A percentile compares a stretch with the other conserved stretches of the same genome.
Evolutionary conservation across 2,329 filamentous ascomycete genomes (phyloP).

Genomic region (Acrodontium crateriforme): DNA sequence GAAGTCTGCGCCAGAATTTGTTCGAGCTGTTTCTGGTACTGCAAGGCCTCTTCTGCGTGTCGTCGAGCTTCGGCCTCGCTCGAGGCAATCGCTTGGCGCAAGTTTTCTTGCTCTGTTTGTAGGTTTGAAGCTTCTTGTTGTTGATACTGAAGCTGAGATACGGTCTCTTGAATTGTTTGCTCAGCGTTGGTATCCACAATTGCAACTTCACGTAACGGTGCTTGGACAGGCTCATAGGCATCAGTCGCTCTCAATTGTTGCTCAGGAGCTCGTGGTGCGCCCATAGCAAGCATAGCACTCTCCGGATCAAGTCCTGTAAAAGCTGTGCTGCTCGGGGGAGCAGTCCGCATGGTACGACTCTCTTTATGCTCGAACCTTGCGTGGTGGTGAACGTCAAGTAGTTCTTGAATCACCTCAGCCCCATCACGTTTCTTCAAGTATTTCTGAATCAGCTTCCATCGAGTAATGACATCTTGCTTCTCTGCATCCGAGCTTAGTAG

Average conservation of each 20-base stretch:
- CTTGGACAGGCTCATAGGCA: too few relatives aligned
- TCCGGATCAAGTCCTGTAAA: neutral
- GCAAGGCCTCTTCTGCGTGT: constrained; percentile 1
- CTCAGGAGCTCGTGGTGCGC: constrained; percentile 5
- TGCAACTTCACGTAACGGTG: too few relatives aligned
- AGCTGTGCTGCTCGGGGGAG: neutral
- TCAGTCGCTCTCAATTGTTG: too few relatives aligned
- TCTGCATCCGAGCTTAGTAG: constrained; percentile 40
- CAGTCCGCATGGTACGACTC: constrained; percentile 1
- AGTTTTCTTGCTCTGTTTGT: constrained; percentile 1
- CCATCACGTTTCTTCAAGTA: constrained; percentile 41
- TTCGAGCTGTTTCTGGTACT: constrained; percentile 1
- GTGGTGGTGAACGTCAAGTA: constrained; percentile 3
- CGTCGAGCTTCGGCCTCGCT: constrained; percentile 4
- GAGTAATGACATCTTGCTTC: constrained; percentile 44
- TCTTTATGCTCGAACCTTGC: too few relatives aligned
- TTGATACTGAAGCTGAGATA: constrained; percentile 3
- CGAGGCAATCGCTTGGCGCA: constrained; percentile 1
- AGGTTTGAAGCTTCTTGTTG: neutral
- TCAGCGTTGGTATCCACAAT: neutral
- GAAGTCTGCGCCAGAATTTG: too few relatives aligned
- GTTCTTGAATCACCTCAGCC: constrained; percentile 28
- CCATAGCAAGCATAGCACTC: neutral
- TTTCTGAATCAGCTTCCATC: constrained; percentile 45
- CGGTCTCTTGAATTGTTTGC: neutral